Evolutionary conservation across 805 yeast genomes (phyloP).

Genomic region (Tetrapisispora phaffii): DNA sequence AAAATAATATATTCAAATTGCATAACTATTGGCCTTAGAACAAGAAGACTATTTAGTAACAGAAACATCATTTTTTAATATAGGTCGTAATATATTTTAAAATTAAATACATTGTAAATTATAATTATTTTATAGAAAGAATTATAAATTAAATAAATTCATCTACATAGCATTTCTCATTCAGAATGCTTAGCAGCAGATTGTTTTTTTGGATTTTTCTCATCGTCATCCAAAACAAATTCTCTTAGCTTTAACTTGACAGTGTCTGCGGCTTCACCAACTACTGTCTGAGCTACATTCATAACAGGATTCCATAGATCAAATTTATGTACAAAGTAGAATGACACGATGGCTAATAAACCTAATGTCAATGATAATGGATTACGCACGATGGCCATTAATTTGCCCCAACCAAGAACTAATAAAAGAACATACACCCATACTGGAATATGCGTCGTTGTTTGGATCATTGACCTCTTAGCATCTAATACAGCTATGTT

Average conservation of each 20-base stretch:
- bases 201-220: conserved; percentile 7
- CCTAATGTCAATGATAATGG: conserved; percentile 68
- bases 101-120: neutral
- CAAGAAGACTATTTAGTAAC: no score
- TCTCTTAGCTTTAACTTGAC: conserved; percentile 51
- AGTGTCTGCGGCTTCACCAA: conserved; percentile 46
- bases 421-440: conserved; percentile 66
- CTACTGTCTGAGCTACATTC: conserved; percentile 46
- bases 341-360: conserved; percentile 47
- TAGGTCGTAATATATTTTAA: neutral
- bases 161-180: neutral
- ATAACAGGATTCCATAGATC: conserved; percentile 71
- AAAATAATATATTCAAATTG: neutral
- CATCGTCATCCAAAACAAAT: conserved; percentile 43
- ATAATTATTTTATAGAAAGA: no score
- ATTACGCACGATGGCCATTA: conserved; percentile 75
- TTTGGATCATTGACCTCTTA: conserved; percentile 72
- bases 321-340: conserved; percentile 57
- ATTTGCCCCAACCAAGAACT: conserved; percentile 91
- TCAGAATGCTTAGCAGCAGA: neutral
- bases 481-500: conserved; percentile 80
- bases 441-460: conserved; percentile 70
- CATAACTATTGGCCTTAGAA: neutral
- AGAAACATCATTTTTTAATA: neutral
- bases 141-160: neutral